A percentile compares a stretch with the other conserved stretches of the same genome.
Evolutionary conservation across 768 basidiomycete species (phyloP).

Genomic region (Chalciporus pseudorubinellus): DNA sequence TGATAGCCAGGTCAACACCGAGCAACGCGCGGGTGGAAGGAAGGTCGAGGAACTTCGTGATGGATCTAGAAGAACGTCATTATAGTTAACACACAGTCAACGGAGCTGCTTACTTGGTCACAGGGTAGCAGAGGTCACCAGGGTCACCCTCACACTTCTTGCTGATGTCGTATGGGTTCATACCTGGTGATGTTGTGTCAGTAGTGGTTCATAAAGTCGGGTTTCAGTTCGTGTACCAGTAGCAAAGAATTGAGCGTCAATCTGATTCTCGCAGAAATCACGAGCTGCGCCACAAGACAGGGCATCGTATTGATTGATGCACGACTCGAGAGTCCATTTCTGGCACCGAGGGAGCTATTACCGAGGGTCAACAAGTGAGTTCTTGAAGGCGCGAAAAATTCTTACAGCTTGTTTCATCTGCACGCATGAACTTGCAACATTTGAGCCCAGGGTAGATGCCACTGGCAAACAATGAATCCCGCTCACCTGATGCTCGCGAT

Average conservation of each 20-base stretch:
- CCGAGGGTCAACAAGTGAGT: not conserved
- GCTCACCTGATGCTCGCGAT: constrained; percentile 26
- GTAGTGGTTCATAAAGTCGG: not conserved
- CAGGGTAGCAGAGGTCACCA: constrained; percentile 59
- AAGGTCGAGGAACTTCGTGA: constrained; percentile 60
- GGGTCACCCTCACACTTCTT: constrained; percentile 52
- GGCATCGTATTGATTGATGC: constrained; percentile 64
- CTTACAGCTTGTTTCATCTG: constrained; percentile 43
- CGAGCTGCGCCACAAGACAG: constrained; percentile 68
- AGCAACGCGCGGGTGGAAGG: constrained; percentile 51
- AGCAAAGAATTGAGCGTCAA: constrained; percentile 24
- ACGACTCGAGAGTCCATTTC: constrained; percentile 52
- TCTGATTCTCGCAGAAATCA: constrained; percentile 58
- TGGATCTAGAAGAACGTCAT: constrained; percentile 40
- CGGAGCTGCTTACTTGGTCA: constrained; percentile 37
- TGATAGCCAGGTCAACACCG: constrained; percentile 56
- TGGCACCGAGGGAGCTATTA: constrained; percentile 70
- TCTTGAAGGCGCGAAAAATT: not conserved
- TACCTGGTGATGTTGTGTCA: constrained; percentile 26
- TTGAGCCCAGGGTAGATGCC: not conserved
- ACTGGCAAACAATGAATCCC: not conserved
- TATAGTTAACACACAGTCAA: not conserved
- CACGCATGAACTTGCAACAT: constrained; percentile 33
- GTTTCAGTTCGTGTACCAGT: constrained; percentile 31
- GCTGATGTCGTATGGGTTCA: constrained; percentile 71